Evolutionary conservation across 2,329 filamentous ascomycete genomes (phyloP).

Genomic region (Cytospora schulzeri): DNA sequence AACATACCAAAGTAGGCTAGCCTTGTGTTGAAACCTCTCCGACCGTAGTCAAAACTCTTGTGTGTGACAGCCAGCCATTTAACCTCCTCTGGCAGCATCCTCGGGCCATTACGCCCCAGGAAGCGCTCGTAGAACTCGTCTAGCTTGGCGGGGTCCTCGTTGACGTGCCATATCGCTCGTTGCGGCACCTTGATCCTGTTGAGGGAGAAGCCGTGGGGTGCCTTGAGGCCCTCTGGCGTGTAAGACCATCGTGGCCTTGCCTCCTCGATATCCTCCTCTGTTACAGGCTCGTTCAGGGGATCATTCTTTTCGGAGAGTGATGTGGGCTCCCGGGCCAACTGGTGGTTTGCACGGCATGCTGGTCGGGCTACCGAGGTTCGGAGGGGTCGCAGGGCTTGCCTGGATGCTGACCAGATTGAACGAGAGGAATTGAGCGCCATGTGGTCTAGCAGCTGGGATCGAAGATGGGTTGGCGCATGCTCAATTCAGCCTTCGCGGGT

Average conservation of each 20-base stretch:
- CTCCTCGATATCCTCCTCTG: slow-evolving; percentile 24
- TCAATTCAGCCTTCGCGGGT: slow-evolving; percentile 9
- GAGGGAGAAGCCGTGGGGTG: slow-evolving; percentile 59
- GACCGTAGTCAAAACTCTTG: slow-evolving; percentile 96
- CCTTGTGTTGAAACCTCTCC: slow-evolving; percentile 91
- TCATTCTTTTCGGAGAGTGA: slow-evolving; percentile 24
- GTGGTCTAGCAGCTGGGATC: slow-evolving; percentile 5
- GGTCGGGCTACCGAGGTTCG: slow-evolving; percentile 24
- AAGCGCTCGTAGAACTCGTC: slow-evolving; percentile 78
- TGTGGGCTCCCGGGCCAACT: slow-evolving; percentile 20
- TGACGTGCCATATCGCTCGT: slow-evolving; percentile 66
- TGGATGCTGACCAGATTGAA: slow-evolving; percentile 37
- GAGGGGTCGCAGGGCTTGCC: slow-evolving; percentile 38
- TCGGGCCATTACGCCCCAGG: slow-evolving; percentile 72
- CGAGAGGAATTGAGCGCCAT: slow-evolving; percentile 42
- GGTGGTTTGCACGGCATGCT: slow-evolving; percentile 20
- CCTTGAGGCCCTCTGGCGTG: slow-evolving; percentile 71
- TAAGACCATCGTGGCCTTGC: slow-evolving; percentile 66
- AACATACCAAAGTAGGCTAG: slow-evolving; percentile 80
- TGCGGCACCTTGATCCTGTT: slow-evolving; percentile 57
- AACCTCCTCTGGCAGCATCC: slow-evolving; percentile 80
- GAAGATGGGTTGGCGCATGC: slow-evolving; percentile 23
- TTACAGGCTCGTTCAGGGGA: slow-evolving; percentile 25
- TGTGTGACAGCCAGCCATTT: slow-evolving; percentile 98
- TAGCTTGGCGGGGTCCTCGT: slow-evolving; percentile 72